These are phyloP conservation scores for Lactifluus subvellereus DNA, from an alignment of 768 basidiomycete genomes.

Conservation along the genomic window DNA sequence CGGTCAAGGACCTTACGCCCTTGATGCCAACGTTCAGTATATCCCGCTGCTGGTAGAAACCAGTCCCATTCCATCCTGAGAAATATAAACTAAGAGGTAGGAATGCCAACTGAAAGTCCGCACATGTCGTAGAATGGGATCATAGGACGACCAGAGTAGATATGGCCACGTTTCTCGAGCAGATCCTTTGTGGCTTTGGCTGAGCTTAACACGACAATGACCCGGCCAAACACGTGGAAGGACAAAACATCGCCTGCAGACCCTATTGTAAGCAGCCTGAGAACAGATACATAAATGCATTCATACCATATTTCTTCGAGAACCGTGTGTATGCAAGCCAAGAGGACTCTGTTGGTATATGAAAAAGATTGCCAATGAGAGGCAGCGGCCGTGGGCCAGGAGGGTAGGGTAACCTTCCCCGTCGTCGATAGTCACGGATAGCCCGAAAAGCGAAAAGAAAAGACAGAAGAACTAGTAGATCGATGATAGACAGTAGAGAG, in stretches of 20 bases:
- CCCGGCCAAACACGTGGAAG: slow-evolving; percentile 39
- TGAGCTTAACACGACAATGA: slow-evolving; percentile 46
- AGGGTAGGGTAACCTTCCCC: background rate
- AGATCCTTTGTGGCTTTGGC: slow-evolving; percentile 41
- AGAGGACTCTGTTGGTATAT: slow-evolving; percentile 3
- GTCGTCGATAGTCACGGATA: background rate
- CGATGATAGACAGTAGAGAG: background rate
- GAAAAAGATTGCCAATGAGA: background rate
- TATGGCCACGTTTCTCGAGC: slow-evolving; percentile 48
- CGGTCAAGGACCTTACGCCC: slow-evolving; percentile 12
- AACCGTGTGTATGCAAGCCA: background rate
- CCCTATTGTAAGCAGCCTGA: background rate
- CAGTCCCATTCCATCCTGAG: slow-evolving; percentile 4
- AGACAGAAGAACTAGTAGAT: background rate
- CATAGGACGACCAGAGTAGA: slow-evolving; percentile 8
- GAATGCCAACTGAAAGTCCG: background rate
- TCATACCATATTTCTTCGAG: background rate
- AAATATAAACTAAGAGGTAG: background rate
- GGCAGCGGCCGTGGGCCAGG: slow-evolving; percentile 2
- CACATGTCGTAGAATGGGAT: background rate
- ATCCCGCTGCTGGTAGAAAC: background rate
- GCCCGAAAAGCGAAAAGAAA: background rate
- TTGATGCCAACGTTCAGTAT: background rate
- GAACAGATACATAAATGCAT: background rate
- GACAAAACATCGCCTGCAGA: background rate